Base-by-base conservation (phyloP, 805 yeast genomes). In the Kodamaea restingae region DNA sequence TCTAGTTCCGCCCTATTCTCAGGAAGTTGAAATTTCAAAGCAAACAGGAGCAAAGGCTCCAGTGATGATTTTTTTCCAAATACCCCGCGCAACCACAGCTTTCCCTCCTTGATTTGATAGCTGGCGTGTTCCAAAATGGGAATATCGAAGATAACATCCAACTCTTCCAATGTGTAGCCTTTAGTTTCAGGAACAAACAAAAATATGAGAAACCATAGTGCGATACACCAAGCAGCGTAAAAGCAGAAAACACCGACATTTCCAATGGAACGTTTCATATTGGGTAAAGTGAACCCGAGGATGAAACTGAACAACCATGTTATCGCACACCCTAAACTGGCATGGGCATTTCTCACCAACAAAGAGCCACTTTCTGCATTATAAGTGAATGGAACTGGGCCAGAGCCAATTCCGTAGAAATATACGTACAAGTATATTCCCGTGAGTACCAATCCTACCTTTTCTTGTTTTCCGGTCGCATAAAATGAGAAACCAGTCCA, bases 121-220 rank as follows among this genome's bases (percentile, higher is more conserved):
- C 27, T 26, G 17, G 38, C 31, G 12, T 35, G 38, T 12, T 35
- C 32, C 3, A 14, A 18, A 8, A 35, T 27, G 2, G 38, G 38
- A 26, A 35, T 27, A n/a, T 27, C 20, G 32, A 35, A 35, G 18
- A 35, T 27, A 9, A 29, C 9, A 62, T 85, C 88, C 47, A 86
- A 86, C 63, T 86, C 88, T 65, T 86, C 95, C 56, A 87, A 73
- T 31, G 86, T 74, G 51, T 85, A 73, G 42, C 93, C 95, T 67
- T 78, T 80, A 39, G 95, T 87, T 64, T 84, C 91, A 51, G 80
- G 79, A 43, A 87, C 78, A 49, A 73, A 73, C 71, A 85, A 78
- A 70, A 35, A 18, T 7, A 50, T 51, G 39, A 56, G 41, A 43
- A 56, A 43, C 36, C 54, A 54, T 1, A 54, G 54, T 24, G 51